Conservation (phyloP, 768 basidiomycete genomes). For the Tricholoma sp. region DNA sequence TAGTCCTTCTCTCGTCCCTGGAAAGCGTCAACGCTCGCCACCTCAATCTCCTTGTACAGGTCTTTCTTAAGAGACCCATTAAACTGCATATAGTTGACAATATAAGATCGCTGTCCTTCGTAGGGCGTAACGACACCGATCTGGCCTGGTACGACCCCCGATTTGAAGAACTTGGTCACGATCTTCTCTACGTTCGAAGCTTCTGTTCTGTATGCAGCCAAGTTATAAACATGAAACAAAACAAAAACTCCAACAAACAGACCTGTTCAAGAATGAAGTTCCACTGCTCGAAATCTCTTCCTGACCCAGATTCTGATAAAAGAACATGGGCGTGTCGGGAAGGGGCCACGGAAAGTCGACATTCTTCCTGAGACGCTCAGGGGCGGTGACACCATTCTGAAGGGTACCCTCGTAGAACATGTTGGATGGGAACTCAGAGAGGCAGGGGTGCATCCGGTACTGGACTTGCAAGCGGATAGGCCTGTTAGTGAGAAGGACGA, state of each 20-base stretch:
- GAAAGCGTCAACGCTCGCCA: slow-evolving; percentile 98
- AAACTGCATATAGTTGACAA: slow-evolving; percentile 99
- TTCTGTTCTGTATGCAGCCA: slow-evolving; percentile 64
- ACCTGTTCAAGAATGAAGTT: slow-evolving; percentile 96
- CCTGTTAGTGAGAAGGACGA: slow-evolving; percentile 90
- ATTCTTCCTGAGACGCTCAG: slow-evolving; percentile 94
- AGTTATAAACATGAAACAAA: not conserved
- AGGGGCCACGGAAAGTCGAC: slow-evolving; percentile 99
- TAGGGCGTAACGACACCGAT: slow-evolving; percentile 99
- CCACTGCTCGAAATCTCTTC: slow-evolving; percentile 99
- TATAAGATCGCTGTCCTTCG: slow-evolving; percentile 96
- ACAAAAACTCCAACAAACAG: slow-evolving; percentile 10
- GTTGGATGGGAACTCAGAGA: slow-evolving; percentile 98
- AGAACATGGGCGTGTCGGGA: slow-evolving; percentile 98
- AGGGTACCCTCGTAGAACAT: slow-evolving; percentile 99
- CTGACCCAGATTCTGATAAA: slow-evolving; percentile 98
- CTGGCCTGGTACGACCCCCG: slow-evolving; percentile 90
- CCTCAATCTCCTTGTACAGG: slow-evolving; percentile 98
- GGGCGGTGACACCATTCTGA: slow-evolving; percentile 98
- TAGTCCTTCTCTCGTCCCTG: slow-evolving; percentile 99
- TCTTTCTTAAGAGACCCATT: slow-evolving; percentile 99
- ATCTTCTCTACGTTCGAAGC: slow-evolving; percentile 99
- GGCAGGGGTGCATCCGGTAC: slow-evolving; percentile 99
- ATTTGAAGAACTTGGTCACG: slow-evolving; percentile 99
- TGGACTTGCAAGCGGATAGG: slow-evolving; percentile 99